phyloP scores from a whole-genome alignment of 2,329 filamentous ascomycete genomes.

The Bipolaris oryzae region DNA sequence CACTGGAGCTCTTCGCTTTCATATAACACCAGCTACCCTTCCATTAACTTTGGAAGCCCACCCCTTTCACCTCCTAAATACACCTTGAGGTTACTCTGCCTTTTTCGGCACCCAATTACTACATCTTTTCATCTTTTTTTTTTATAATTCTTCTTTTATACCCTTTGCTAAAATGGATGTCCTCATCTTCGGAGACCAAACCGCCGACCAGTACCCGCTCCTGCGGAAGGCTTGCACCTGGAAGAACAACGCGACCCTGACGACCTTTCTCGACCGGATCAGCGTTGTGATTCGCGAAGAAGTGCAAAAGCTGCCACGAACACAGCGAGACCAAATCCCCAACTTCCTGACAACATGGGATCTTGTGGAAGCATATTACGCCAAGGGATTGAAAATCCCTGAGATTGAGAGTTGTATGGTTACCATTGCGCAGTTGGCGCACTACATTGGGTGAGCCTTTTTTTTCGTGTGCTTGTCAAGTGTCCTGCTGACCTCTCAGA shows the following conservation, averaged over 20 bases:
- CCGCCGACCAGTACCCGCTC: constrained; percentile 68
- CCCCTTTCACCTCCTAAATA: constrained; percentile 2
- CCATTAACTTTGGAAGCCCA: constrained; percentile 10
- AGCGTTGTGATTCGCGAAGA: constrained; percentile 65
- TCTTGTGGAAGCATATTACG: constrained; percentile 68
- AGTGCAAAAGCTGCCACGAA: constrained; percentile 61
- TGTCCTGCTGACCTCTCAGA: constrained; percentile 36
- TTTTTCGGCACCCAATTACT: constrained; percentile 11
- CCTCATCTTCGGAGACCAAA: constrained; percentile 75
- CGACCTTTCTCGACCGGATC: constrained; percentile 66
- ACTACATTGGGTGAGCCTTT: constrained; percentile 69
- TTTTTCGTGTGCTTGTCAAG: not conserved
- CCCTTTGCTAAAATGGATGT: constrained; percentile 50
- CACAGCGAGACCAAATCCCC: constrained; percentile 65
- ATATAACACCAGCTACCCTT: constrained; percentile 20
- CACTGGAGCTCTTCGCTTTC: constrained; percentile 19
- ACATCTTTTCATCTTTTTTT: constrained; percentile 10
- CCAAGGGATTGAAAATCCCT: constrained; percentile 62
- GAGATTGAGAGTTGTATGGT: constrained; percentile 69
- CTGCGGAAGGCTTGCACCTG: constrained; percentile 57
- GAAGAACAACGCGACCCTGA: constrained; percentile 63
- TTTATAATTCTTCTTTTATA: constrained; percentile 33
- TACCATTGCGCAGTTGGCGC: constrained; percentile 68
- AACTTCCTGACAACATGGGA: constrained; percentile 67
- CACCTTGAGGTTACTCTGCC: constrained; percentile 8